A percentile compares a stretch with the other conserved stretches of the same genome.
These are phyloP conservation scores for Pythium volutum DNA, from an alignment of 352 stramenopile genomes.

Conservation along the genomic window DNA sequence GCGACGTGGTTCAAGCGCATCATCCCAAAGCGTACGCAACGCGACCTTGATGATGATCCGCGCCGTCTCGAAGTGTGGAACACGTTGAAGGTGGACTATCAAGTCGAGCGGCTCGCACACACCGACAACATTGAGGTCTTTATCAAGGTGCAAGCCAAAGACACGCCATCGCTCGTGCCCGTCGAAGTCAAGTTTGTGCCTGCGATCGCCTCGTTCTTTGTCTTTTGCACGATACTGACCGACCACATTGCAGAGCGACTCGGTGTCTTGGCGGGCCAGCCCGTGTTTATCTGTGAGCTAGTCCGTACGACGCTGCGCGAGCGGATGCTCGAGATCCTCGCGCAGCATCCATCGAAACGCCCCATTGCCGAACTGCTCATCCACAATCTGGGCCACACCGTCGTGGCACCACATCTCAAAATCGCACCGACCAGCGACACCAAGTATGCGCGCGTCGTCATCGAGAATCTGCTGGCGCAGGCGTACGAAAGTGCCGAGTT, in stretches of 20 bases:
- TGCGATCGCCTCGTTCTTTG: neutral
- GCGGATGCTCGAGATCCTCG: neutral
- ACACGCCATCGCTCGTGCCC: neutral
- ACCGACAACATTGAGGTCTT: neutral
- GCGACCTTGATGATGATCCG: neutral
- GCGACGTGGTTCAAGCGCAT: conserved; percentile 34
- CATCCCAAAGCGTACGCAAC: neutral
- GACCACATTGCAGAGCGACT: neutral
- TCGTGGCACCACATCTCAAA: neutral
- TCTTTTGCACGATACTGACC: neutral
- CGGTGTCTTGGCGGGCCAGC: neutral
- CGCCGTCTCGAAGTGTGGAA: neutral
- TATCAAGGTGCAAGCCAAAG: neutral
- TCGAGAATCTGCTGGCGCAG: conserved; percentile 34
- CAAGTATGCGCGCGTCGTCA: conserved; percentile 1
- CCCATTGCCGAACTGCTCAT: conserved; percentile 1
- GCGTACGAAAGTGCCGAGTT: conserved; percentile 28
- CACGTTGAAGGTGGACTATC: neutral
- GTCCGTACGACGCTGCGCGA: neutral
- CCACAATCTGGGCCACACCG: conserved; percentile 16
- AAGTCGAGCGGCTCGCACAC: neutral
- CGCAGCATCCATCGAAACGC: neutral
- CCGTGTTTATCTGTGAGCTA: conserved; percentile 1
- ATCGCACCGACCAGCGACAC: conserved; percentile 1
- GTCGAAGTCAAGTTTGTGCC: neutral